These are phyloP conservation scores for Puccinia horiana DNA, from an alignment of 1,284 basidiomycete genomes.

Conservation along the genomic window DNA sequence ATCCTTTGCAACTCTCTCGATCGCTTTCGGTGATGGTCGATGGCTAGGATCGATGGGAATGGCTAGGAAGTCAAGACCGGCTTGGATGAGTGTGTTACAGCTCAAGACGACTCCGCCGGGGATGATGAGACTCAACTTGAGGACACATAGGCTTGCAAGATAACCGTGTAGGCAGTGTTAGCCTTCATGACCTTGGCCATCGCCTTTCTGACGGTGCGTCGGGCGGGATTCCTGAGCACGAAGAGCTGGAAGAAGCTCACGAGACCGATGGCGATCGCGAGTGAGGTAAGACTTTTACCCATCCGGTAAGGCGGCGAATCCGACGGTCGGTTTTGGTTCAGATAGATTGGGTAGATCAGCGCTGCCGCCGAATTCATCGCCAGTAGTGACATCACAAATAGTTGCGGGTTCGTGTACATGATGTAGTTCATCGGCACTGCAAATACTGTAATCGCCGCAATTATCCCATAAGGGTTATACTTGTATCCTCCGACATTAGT, in stretches of 20 bases:
- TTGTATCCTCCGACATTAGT: constrained; percentile 58
- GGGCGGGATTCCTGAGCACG: constrained; percentile 58
- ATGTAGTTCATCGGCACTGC: constrained; percentile 56
- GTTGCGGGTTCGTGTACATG: constrained; percentile 56
- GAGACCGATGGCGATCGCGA: constrained; percentile 58
- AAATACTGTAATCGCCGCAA: constrained; percentile 54
- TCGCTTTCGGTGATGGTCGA: constrained; percentile 54
- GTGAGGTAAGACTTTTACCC: constrained; percentile 55
- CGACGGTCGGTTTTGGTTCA: constrained; percentile 54
- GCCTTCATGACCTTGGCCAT: constrained; percentile 55
- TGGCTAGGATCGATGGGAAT: constrained; percentile 47
- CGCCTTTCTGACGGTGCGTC: constrained; percentile 56
- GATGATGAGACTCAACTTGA: constrained; percentile 51
- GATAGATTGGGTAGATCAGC: constrained; percentile 55
- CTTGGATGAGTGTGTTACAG: no score
- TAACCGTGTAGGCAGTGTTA: constrained; percentile 56
- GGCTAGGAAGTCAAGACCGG: neutral
- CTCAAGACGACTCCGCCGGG: no score
- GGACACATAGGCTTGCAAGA: constrained; percentile 56
- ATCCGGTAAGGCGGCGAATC: constrained; percentile 57
- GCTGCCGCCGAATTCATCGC: constrained; percentile 57
- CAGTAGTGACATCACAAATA: constrained; percentile 54
- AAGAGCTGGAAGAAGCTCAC: constrained; percentile 57
- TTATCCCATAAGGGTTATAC: constrained; percentile 57
- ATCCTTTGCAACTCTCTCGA: constrained; percentile 56